Evolutionary conservation across 305 asterid genomes (phyloP).

Genomic region (Solanum hybrid): DNA sequence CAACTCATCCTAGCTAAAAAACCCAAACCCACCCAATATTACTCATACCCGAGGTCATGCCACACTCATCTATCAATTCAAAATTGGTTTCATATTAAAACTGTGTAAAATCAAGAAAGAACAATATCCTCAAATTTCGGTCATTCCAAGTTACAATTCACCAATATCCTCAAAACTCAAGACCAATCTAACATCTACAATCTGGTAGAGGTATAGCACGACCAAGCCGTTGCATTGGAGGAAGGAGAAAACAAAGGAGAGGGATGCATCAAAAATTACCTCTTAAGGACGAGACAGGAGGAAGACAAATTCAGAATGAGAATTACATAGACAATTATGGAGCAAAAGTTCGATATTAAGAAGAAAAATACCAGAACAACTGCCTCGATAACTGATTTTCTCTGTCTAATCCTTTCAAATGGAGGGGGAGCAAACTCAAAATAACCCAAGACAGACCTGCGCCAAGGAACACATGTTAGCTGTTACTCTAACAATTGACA

Average conservation of each 20-base stretch:
- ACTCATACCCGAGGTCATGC: not conserved
- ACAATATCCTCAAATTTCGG: not conserved
- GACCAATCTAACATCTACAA: not conserved
- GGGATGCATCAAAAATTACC: not conserved
- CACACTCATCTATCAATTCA: not conserved
- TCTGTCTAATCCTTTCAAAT: conserved; percentile 50
- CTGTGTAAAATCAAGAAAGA: not conserved
- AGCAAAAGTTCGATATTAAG: not conserved
- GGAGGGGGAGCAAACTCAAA: conserved; percentile 83
- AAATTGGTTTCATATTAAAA: not conserved
- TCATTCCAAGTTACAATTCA: not conserved
- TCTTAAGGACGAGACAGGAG: not conserved
- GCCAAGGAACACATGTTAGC: conserved; percentile 3
- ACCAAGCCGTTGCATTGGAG: not conserved
- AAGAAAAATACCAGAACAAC: conserved; percentile 33
- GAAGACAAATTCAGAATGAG: not conserved
- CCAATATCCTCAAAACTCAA: not conserved
- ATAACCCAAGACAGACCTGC: conserved; percentile 63
- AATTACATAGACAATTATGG: not conserved
- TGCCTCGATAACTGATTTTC: conserved; percentile 24
- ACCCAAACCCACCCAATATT: not conserved
- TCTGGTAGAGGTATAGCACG: not conserved
- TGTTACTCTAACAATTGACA: not conserved
- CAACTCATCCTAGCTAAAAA: not conserved
- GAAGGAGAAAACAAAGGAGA: not conserved